Conservation (phyloP, 2,329 filamentous ascomycete genomes). For the Fusarium domesticum region DNA sequence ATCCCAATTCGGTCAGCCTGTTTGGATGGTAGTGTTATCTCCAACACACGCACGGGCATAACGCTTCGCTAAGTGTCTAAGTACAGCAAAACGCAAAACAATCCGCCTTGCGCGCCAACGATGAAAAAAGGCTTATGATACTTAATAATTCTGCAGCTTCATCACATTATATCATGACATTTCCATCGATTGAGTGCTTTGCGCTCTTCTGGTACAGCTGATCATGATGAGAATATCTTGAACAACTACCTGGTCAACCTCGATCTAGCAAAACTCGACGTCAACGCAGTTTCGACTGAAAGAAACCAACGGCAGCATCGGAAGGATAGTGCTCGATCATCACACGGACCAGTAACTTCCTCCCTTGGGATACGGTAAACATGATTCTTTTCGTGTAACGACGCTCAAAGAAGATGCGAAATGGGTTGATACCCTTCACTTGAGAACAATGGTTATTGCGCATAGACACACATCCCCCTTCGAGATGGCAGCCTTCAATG, state of each 20-base stretch:
- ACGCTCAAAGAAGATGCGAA: constrained; percentile 2
- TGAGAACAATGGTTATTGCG: constrained; percentile 17
- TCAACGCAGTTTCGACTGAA: background rate
- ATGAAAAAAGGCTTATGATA: too few relatives aligned
- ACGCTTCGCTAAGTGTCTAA: too few relatives aligned
- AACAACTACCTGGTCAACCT: background rate
- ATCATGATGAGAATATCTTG: too few relatives aligned
- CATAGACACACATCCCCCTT: constrained; percentile 1
- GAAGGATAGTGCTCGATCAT: background rate
- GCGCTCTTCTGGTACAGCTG: too few relatives aligned
- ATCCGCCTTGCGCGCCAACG: too few relatives aligned
- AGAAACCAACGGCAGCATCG: constrained; percentile 11
- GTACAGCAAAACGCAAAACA: too few relatives aligned
- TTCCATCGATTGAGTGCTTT: too few relatives aligned
- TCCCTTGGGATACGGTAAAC: constrained; percentile 5
- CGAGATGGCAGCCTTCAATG: background rate
- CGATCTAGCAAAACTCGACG: background rate
- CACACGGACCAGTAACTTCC: constrained; percentile 13
- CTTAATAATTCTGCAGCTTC: too few relatives aligned
- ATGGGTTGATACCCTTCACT: background rate
- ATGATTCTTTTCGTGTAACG: constrained; percentile 12
- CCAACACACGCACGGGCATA: too few relatives aligned
- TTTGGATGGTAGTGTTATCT: too few relatives aligned
- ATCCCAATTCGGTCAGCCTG: constrained; percentile 7
- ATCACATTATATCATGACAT: too few relatives aligned